Evolutionary conservation across 2,329 filamentous ascomycete genomes (phyloP).

Genomic region (Aspergillus sp.): DNA sequence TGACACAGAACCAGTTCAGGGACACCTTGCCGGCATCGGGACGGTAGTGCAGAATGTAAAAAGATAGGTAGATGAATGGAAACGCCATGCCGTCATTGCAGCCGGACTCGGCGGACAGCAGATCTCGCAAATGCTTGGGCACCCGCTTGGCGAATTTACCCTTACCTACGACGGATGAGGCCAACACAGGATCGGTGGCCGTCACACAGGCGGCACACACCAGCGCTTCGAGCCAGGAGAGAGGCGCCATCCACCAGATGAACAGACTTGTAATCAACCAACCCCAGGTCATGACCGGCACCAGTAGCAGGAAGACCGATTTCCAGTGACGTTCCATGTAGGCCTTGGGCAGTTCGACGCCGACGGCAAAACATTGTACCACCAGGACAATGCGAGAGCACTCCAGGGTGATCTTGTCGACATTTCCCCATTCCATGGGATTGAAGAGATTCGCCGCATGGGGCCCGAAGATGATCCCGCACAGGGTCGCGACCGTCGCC

Average conservation of each 20-base stretch:
- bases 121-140: constrained; percentile 92
- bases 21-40: constrained; percentile 67
- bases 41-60: constrained; percentile 85
- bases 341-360: constrained; percentile 65
- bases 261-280: constrained; percentile 82
- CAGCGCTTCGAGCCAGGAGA: constrained; percentile 88
- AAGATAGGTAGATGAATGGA: constrained; percentile 88
- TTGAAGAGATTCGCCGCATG: constrained; percentile 65
- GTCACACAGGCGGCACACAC: constrained; percentile 90
- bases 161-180: constrained; percentile 96
- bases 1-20: constrained; percentile 85
- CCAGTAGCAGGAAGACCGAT: constrained; percentile 80
- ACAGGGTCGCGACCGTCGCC: constrained; percentile 81
- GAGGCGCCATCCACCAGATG: constrained; percentile 83
- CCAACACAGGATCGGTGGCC: constrained; percentile 92
- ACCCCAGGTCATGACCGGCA: constrained; percentile 96
- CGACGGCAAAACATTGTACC: constrained; percentile 72
- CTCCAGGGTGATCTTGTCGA: constrained; percentile 67
- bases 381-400: constrained; percentile 71
- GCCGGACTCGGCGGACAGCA: constrained; percentile 93
- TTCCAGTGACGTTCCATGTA: constrained; percentile 99
- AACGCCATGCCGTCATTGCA: constrained; percentile 99
- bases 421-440: constrained; percentile 62
- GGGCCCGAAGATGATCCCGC: constrained; percentile 69
- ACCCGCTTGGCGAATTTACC: constrained; percentile 98